Evolutionary conservation across 306 rosid genomes (phyloP), one percentile per base, ranked within the genome.

Genomic region (Nissolia schottii): DNA sequence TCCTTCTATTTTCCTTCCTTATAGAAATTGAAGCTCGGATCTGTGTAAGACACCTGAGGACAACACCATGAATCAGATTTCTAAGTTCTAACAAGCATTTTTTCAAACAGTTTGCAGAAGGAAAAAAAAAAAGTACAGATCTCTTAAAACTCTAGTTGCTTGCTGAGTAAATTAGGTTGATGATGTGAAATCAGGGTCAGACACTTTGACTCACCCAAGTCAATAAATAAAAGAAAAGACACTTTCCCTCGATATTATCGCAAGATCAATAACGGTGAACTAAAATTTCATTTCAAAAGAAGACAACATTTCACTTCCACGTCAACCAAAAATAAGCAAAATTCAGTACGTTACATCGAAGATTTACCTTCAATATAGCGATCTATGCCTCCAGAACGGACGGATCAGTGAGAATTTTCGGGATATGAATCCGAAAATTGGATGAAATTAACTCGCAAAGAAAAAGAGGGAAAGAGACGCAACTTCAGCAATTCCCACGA

Each of bases 321-420:
- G 37, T 32, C 54, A 62, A 29, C 18, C 60, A 83, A 72, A 50
- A 20, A 54, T 43, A 70, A 10, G 53, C 27, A 24, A 6, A 49
- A 25, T 24, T 38, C 24, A 6, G 18, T 9, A 14, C 46, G 59
- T 60, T 31, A 53, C 65, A 68, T 5, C 58, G 35, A 48, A 73
- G 43, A 68, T 48, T 74, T 73, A 84, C 87, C 87, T n/a, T 71
- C 61, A 60, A 37, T 63, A 38, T 70, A 7, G 28, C 64, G 80
- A 85, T 70, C 77, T 79, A 48, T 31, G 25, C 2, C 31, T 12
- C 57, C 64, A 71, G 77, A 55, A 18, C 25, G 64, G 74, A 64
- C 5, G 45, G 64, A 70, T 34, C 75, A 56, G 27, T 23, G 14
- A 49, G 59, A 77, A n/a, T n/a, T 73, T 40, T 46, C 55, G 45